Base-by-base conservation (phyloP, 768 basidiomycete species). In the Auricularia sp. region DNA sequence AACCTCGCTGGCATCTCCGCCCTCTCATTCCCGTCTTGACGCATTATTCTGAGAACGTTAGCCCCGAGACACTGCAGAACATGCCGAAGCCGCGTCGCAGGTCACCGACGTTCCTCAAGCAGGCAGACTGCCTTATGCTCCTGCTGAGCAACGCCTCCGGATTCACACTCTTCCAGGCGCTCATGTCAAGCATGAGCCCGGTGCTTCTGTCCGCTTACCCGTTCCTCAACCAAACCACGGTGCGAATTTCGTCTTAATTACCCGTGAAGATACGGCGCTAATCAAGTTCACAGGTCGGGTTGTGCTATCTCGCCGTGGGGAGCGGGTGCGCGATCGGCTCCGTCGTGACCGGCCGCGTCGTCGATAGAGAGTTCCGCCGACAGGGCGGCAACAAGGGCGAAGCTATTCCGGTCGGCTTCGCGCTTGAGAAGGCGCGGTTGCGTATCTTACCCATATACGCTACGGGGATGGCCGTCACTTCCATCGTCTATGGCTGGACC, bases 291-390 rank as follows among this genome's bases (percentile, higher is more conserved):
- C 79, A 83, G 29, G 79, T 90, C 36, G 92, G 92, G 2, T 74
- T 94, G 3, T 92, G 88, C 72, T 94, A 87, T 75, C 75, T 93
- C 64, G 83, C 85, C 1, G 81, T 87, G 61, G 93, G 91, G 1
- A 81, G 83, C n/a, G 93, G 92, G 0, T 85, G 86, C 75, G 73
- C 83, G 8, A 60, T 87, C 18, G 87, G 90, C 10, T 81, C 84
- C 29, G 71, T 78, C n/a, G 23, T 79, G 1, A 84, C 78, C 29
- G 91, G 92, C 2, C 82, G 77, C 64, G 69, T 89, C 11, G 72
- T 92, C 8, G 88, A 94, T 67, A 75, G 76, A 67, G 85, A 91
- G 66, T 95, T 87, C 72, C 80, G 69, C 67, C 73, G 70, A 67
- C 75, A 76, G 56, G 78, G 73, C 62, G 65, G 67, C 58, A 67